phyloP scores from a whole-genome alignment of 2,329 filamentous ascomycete species.

The Hymenoscyphus linearis region DNA sequence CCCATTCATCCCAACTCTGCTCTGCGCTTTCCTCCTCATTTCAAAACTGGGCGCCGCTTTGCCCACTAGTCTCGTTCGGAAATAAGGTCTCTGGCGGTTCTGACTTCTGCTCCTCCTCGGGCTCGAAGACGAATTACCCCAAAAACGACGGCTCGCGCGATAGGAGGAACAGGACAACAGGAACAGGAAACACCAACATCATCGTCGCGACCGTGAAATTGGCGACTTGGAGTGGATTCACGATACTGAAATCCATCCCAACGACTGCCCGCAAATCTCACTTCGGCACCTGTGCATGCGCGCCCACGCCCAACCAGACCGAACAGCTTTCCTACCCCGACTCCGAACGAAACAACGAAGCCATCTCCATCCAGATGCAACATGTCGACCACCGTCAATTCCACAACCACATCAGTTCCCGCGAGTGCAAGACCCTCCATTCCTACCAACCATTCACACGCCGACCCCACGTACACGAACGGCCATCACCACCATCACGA shows the following conservation, averaged over 20 bases:
- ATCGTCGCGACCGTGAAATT: neutral
- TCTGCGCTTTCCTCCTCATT: slow-evolving; percentile 1
- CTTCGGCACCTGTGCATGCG: slow-evolving; percentile 1
- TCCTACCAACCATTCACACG: slow-evolving; percentile 25
- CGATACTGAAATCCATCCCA: neutral
- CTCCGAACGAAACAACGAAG: slow-evolving; percentile 8
- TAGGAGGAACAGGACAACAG: too few species aligned
- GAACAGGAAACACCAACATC: neutral
- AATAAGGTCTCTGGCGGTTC: neutral
- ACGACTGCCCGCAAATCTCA: neutral
- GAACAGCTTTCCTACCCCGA: slow-evolving; percentile 3
- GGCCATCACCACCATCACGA: slow-evolving; percentile 37
- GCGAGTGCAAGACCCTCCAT: slow-evolving; percentile 27
- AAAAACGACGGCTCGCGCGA: too few species aligned
- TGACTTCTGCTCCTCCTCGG: neutral
- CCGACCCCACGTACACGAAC: slow-evolving; percentile 29
- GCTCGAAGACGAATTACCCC: too few species aligned
- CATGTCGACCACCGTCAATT: slow-evolving; percentile 33
- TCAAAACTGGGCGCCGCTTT: neutral
- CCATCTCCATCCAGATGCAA: slow-evolving; percentile 10
- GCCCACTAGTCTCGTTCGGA: slow-evolving; percentile 11
- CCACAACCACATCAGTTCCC: slow-evolving; percentile 35
- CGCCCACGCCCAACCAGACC: slow-evolving; percentile 14
- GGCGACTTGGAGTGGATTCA: neutral
- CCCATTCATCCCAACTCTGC: neutral